Percentiles rank a stretch among this genome's conserved stretches.
These are phyloP conservation scores for Sarocladiaceae sp. DNA, from an alignment of 2,329 filamentous ascomycete species.

Conservation along the genomic window DNA sequence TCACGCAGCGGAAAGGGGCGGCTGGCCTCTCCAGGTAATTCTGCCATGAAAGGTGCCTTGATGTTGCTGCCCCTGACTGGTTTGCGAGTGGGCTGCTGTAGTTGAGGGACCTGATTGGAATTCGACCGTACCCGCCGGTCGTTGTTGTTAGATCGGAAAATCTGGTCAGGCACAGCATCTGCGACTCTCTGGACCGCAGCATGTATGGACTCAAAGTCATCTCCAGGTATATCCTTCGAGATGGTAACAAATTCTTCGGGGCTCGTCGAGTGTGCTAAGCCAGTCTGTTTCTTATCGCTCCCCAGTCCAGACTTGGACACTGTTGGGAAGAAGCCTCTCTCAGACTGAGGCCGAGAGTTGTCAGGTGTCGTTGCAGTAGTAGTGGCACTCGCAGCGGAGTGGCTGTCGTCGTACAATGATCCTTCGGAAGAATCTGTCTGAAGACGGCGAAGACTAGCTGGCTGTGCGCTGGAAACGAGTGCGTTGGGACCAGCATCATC, in stretches of 20 bases:
- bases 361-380: conserved; percentile 33
- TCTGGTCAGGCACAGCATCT: conserved; percentile 22
- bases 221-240: conserved; percentile 10
- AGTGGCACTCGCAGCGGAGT: conserved; percentile 26
- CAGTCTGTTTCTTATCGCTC: neutral
- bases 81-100: no score
- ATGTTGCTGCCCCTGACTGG: no score
- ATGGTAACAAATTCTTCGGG: neutral
- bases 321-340: conserved; percentile 23
- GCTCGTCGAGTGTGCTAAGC: neutral
- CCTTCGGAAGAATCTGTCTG: conserved; percentile 28
- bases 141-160: conserved; percentile 14
- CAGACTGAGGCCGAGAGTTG: conserved; percentile 34
- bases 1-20: conserved; percentile 8
- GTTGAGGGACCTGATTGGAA: conserved; percentile 11
- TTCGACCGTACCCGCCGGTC: conserved; percentile 14
- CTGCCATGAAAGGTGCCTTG: no score
- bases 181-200: conserved; percentile 25
- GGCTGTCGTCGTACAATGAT: conserved; percentile 31
- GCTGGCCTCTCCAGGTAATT: neutral
- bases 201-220: conserved; percentile 22
- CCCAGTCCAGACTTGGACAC: neutral
- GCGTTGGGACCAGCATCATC: neutral
- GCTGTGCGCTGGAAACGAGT: conserved; percentile 7
- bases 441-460: neutral